Evolutionary conservation across 2,329 filamentous ascomycete genomes (phyloP).

Genomic region (Xylaria sp.): DNA sequence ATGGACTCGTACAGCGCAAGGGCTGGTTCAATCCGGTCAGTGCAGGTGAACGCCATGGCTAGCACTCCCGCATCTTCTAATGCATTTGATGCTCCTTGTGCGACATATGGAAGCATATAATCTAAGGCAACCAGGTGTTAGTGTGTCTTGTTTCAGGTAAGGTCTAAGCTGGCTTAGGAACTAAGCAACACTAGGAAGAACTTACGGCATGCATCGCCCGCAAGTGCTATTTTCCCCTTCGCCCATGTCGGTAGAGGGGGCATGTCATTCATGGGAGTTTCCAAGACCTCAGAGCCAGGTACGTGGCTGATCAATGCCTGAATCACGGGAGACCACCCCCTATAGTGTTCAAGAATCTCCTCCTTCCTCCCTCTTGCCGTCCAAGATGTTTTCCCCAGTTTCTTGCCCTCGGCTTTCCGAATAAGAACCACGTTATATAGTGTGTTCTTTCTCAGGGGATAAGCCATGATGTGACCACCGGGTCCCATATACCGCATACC

Average conservation of each 20-base stretch:
- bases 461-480: constrained; percentile 62
- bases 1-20: constrained; percentile 41
- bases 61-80: constrained; percentile 63
- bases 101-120: constrained; percentile 71
- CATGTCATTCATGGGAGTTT: constrained; percentile 73
- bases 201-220: constrained; percentile 40
- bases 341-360: constrained; percentile 69
- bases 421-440: constrained; percentile 75
- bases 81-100: constrained; percentile 72
- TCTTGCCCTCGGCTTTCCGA: constrained; percentile 69
- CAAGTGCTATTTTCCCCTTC: constrained; percentile 31
- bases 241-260: constrained; percentile 72
- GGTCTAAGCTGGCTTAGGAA: constrained; percentile 56
- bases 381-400: constrained; percentile 63
- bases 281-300: constrained; percentile 62
- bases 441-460: constrained; percentile 70
- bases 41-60: constrained; percentile 43
- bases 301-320: constrained; percentile 24
- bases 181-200: neutral
- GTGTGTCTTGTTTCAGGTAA: constrained; percentile 66
- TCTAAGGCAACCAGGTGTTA: constrained; percentile 71
- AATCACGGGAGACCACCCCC: constrained; percentile 33
- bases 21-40: constrained; percentile 36
- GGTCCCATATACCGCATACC: constrained; percentile 61
- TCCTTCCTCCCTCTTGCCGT: constrained; percentile 71